phyloP scores from a whole-genome alignment of 2,329 filamentous ascomycete genomes.

The Botrytis tulipae region DNA sequence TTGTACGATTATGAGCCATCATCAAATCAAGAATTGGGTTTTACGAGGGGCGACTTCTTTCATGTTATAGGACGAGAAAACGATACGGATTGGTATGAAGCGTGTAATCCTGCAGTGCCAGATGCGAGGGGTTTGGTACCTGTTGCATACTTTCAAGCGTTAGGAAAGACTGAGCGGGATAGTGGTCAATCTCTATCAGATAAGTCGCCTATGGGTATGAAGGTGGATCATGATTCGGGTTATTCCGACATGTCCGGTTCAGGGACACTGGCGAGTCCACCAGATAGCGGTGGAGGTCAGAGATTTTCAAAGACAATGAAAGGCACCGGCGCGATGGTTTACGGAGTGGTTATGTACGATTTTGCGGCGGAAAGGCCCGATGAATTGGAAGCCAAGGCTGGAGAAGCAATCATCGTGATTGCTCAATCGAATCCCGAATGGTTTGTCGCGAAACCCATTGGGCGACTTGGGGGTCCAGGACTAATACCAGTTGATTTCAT shows the following conservation, averaged over 20 bases:
- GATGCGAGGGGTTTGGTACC: constrained; percentile 89
- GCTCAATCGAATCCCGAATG: constrained; percentile 98
- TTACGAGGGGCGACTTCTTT: constrained; percentile 94
- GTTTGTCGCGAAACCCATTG: constrained; percentile 99
- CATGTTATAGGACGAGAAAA: constrained; percentile 96
- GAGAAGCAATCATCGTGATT: constrained; percentile 96
- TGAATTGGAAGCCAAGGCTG: constrained; percentile 90
- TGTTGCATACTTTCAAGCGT: constrained; percentile 86
- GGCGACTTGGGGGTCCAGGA: constrained; percentile 88
- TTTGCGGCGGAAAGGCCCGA: constrained; percentile 95
- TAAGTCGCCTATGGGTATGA: constrained; percentile 50
- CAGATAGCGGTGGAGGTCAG: constrained; percentile 39
- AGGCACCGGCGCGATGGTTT: constrained; percentile 83
- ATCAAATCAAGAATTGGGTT: constrained; percentile 76
- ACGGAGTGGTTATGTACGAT: constrained; percentile 95
- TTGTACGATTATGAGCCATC: constrained; percentile 88
- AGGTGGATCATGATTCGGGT: constrained; percentile 83
- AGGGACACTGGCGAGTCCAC: constrained; percentile 35
- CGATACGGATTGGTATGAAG: constrained; percentile 96
- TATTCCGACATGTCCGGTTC: constrained; percentile 62
- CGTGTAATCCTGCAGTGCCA: constrained; percentile 88
- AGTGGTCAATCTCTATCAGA: constrained; percentile 65
- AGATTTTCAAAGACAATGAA: constrained; percentile 45
- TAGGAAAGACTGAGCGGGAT: constrained; percentile 89
- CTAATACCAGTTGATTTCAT: constrained; percentile 96